Evolutionary conservation across 495 filamentous ascomycete species (phyloP).

Genomic region (Daldinia vernicosa): DNA sequence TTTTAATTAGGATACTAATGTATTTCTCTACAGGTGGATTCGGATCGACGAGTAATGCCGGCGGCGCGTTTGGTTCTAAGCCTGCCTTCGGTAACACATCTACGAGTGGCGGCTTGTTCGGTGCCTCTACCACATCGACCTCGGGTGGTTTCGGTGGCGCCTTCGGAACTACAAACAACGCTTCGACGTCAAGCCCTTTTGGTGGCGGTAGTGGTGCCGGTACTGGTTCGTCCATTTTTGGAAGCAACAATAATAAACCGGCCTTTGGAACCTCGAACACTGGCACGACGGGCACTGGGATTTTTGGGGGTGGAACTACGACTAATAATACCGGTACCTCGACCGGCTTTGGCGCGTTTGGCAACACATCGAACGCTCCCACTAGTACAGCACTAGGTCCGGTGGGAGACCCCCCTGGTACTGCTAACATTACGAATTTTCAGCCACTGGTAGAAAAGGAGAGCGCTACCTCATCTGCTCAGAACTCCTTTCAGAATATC

Average conservation of each 20-base stretch:
- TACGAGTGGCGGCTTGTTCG: constrained; percentile 42
- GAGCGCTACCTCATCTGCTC: constrained; percentile 54
- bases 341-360: constrained; percentile 56
- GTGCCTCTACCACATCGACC: constrained; percentile 45
- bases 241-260: constrained; percentile 48
- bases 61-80: constrained; percentile 59
- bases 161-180: constrained; percentile 59
- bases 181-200: constrained; percentile 60
- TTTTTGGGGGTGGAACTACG: constrained; percentile 56
- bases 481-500: constrained; percentile 86
- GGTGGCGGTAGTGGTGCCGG: constrained; percentile 49
- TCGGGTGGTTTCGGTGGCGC: constrained; percentile 49
- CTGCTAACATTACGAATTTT: constrained; percentile 75
- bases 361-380: constrained; percentile 49
- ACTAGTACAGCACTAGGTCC: constrained; percentile 62
- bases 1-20: constrained; percentile 26
- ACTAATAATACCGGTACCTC: constrained; percentile 44
- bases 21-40: constrained; percentile 39
- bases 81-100: constrained; percentile 44
- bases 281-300: constrained; percentile 54
- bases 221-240: constrained; percentile 50
- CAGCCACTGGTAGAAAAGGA: constrained; percentile 85
- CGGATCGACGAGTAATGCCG: constrained; percentile 51
- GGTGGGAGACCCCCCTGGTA: constrained; percentile 69
- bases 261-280: constrained; percentile 57